Evolutionary conservation across 176 grass and related monocot genomes (phyloP).

Genomic region (Phragmites australis): DNA sequence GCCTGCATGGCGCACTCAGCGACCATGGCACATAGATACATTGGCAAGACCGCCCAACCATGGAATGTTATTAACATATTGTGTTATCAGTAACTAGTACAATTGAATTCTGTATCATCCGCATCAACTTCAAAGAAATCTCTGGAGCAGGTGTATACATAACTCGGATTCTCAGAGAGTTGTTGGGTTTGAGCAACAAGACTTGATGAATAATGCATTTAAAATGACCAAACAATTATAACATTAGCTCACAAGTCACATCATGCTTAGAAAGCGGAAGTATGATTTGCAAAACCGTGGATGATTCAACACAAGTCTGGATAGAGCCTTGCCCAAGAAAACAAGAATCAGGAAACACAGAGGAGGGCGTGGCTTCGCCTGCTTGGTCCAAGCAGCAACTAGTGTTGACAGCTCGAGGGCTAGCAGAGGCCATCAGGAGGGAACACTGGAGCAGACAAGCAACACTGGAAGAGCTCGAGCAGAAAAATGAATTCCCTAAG

Average conservation of each 20-base stretch:
- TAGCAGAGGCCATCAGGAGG: not conserved
- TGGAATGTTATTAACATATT: no score
- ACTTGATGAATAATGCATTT: not conserved
- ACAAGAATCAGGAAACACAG: not conserved
- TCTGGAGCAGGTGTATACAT: not conserved
- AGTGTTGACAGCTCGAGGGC: no score
- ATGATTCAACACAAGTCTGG: not conserved
- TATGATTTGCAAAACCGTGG: not conserved
- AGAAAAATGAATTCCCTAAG: not conserved
- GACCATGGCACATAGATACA: not conserved
- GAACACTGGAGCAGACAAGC: not conserved
- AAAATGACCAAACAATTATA: not conserved
- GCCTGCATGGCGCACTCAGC: no score
- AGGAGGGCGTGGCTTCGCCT: not conserved
- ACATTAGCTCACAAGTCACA: not conserved
- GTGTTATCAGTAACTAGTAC: not conserved
- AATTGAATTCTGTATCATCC: not conserved
- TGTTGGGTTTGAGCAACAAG: not conserved
- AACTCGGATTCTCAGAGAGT: not conserved
- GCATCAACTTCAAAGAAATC: not conserved
- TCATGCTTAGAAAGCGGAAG: constrained; percentile 8
- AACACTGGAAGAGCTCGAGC: not conserved
- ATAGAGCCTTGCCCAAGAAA: constrained; percentile 6
- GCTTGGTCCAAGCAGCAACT: not conserved
- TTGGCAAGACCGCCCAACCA: no score